phyloP scores from a whole-genome alignment of 1,284 basidiomycete species.

The Somion occarium region DNA sequence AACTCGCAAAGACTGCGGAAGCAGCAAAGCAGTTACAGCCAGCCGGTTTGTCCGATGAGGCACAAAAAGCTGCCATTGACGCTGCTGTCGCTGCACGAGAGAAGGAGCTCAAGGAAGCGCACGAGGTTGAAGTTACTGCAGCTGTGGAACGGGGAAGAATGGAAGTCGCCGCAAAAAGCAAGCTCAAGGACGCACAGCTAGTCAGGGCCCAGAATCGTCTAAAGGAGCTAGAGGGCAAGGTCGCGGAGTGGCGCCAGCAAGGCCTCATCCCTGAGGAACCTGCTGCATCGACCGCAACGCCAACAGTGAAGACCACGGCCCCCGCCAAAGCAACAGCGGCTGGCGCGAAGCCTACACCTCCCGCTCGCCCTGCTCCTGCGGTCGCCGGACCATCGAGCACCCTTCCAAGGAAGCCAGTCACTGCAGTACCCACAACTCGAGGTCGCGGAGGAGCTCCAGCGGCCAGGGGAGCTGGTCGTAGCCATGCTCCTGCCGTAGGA shows the following conservation, averaged over 20 bases:
- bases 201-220: slow-evolving; percentile 51
- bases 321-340: slow-evolving; percentile 3
- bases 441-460: slow-evolving; percentile 21
- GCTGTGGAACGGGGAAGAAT: slow-evolving; percentile 64
- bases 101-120: slow-evolving; percentile 39
- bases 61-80: slow-evolving; percentile 42
- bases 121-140: slow-evolving; percentile 50
- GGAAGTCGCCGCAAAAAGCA: slow-evolving; percentile 55
- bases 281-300: slow-evolving; percentile 2
- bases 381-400: slow-evolving; percentile 5
- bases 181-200: slow-evolving; percentile 66
- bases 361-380: slow-evolving; percentile 17
- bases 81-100: slow-evolving; percentile 49
- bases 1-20: slow-evolving; percentile 46
- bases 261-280: slow-evolving; percentile 36
- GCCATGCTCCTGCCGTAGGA: slow-evolving; percentile 23
- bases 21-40: slow-evolving; percentile 30
- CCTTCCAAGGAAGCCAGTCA: slow-evolving; percentile 15
- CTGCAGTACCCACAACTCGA: slow-evolving; percentile 12
- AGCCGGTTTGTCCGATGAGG: slow-evolving; percentile 22
- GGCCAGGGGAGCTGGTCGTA: slow-evolving; percentile 27
- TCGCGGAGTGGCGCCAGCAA: slow-evolving; percentile 48
- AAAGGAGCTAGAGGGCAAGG: slow-evolving; percentile 62
- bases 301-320: background rate
- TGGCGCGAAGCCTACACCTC: slow-evolving; percentile 10